A percentile compares a stretch with the other conserved stretches of the same genome.
Evolutionary conservation across 306 rosid genomes (phyloP).

Genomic region (Cicer bijugum): DNA sequence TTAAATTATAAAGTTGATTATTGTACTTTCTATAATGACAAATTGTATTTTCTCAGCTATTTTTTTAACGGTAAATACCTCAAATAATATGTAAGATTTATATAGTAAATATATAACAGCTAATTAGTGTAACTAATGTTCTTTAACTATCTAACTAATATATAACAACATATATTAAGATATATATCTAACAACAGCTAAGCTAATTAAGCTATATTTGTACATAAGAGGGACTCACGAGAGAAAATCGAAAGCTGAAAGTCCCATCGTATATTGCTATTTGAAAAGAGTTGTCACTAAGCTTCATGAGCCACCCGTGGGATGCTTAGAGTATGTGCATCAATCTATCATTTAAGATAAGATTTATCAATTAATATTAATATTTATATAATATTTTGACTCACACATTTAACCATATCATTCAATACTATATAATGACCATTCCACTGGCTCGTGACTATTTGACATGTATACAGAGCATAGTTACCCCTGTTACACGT

Average conservation of each 20-base stretch:
- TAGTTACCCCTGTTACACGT: background rate
- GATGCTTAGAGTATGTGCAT: background rate
- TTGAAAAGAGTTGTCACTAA: background rate
- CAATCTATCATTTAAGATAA: background rate
- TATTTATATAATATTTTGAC: slow-evolving; percentile 4
- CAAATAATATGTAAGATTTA: too few relatives aligned
- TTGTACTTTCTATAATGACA: too few relatives aligned
- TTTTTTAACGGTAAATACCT: too few relatives aligned
- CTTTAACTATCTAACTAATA: too few relatives aligned
- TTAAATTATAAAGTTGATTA: too few relatives aligned
- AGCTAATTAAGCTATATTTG: background rate
- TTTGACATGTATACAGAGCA: background rate
- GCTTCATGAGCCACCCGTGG: slow-evolving; percentile 49
- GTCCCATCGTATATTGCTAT: slow-evolving; percentile 26
- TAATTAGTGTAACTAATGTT: too few relatives aligned
- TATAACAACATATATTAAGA: too few relatives aligned
- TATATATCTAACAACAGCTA: background rate
- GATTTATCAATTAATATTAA: background rate
- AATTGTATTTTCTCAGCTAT: too few relatives aligned
- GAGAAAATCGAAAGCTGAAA: background rate
- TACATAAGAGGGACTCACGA: background rate
- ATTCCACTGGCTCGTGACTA: slow-evolving; percentile 7
- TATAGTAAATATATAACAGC: too few relatives aligned
- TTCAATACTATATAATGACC: slow-evolving; percentile 24
- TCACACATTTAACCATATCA: slow-evolving; percentile 37